These are phyloP conservation scores for Middelhovenomyces tepae DNA, from an alignment of 805 yeast genomes.

Conservation along the genomic window DNA sequence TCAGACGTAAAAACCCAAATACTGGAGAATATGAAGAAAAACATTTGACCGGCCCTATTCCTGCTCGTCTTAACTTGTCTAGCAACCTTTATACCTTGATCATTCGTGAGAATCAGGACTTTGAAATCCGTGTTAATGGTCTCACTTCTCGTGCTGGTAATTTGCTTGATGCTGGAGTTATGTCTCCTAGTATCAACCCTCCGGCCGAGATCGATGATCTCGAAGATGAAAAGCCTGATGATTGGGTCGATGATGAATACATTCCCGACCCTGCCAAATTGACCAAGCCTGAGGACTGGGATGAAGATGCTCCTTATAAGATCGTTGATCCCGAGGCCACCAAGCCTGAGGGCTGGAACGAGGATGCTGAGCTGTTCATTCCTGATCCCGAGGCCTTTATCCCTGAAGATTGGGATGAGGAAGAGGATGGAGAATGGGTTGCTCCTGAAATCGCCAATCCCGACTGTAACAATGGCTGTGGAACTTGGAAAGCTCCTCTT, in stretches of 20 bases:
- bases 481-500: constrained; percentile 64
- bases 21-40: constrained; percentile 59
- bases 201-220: constrained; percentile 54
- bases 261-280: constrained; percentile 63
- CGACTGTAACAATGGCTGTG: constrained; percentile 59
- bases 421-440: constrained; percentile 79
- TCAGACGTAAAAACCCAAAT: constrained; percentile 47
- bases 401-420: constrained; percentile 84
- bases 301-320: constrained; percentile 53
- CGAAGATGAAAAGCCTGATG: constrained; percentile 56
- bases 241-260: constrained; percentile 66
- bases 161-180: constrained; percentile 43
- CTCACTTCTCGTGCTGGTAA: constrained; percentile 62
- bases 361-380: constrained; percentile 46
- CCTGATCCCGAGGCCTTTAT: constrained; percentile 56
- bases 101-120: constrained; percentile 53
- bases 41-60: constrained; percentile 58
- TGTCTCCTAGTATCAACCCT: constrained; percentile 61
- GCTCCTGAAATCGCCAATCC: constrained; percentile 70
- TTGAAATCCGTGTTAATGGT: constrained; percentile 79
- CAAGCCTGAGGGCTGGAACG: constrained; percentile 79
- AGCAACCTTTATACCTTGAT: constrained; percentile 71
- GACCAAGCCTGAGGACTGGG: constrained; percentile 78
- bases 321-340: constrained; percentile 59
- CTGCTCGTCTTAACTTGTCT: constrained; percentile 44